Evolutionary conservation across 441 rosid species (phyloP).

Genomic region (Daphne laureola): DNA sequence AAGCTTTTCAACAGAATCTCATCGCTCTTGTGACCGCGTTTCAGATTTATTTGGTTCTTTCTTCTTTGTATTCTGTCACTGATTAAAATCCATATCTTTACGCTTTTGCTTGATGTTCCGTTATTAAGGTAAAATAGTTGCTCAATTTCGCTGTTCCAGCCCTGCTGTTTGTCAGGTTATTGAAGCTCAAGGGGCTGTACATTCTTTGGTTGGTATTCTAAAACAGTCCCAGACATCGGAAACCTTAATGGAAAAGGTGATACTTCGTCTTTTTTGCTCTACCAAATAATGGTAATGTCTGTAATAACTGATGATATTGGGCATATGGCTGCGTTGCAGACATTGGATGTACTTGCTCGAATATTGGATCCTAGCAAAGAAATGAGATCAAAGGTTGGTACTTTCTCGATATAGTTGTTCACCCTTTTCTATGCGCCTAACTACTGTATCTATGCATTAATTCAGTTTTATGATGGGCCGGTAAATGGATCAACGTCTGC

Average conservation of each 20-base stretch:
- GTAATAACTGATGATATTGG: conserved; percentile 10
- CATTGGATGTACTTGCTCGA: conserved; percentile 54
- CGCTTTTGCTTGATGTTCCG: conserved; percentile 1
- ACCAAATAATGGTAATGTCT: background rate
- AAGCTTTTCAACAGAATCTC: no score
- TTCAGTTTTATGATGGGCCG: conserved; percentile 53
- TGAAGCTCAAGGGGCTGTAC: conserved; percentile 60
- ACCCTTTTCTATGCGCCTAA: conserved; percentile 16
- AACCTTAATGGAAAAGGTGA: conserved; percentile 55
- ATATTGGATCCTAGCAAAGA: conserved; percentile 64
- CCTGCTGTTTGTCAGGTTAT: conserved; percentile 46
- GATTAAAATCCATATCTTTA: background rate
- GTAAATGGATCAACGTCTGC: conserved; percentile 34
- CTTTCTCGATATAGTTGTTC: conserved; percentile 11
- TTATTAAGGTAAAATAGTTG: conserved; percentile 2
- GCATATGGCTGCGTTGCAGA: conserved; percentile 32
- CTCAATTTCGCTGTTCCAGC: conserved; percentile 37
- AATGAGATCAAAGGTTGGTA: conserved; percentile 67
- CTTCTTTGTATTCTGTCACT: background rate
- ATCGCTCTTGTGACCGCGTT: no score
- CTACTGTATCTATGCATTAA: conserved; percentile 5
- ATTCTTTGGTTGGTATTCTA: conserved; percentile 42
- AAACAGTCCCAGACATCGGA: conserved; percentile 37
- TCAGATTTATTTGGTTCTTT: no score
- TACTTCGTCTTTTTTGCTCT: conserved; percentile 9